These are phyloP conservation scores for Globisporangium viniferum DNA, from an alignment of 352 stramenopile species.

Conservation along the genomic window DNA sequence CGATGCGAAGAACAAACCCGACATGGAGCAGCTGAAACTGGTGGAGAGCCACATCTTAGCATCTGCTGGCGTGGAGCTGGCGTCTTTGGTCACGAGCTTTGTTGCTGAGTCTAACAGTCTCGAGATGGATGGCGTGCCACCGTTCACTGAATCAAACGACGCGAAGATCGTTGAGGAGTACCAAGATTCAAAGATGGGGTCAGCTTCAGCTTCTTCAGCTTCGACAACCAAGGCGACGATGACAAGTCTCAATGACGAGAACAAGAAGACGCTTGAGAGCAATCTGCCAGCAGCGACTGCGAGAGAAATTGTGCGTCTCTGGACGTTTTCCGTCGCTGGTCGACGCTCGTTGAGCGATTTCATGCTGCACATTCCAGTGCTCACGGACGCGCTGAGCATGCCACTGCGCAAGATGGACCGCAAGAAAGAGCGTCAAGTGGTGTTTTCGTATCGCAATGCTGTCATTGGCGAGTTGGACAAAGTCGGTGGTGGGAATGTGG, in stretches of 20 bases:
- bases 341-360: conserved; percentile 63
- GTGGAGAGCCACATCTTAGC: conserved; percentile 57
- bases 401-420: conserved; percentile 75
- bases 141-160: conserved; percentile 19
- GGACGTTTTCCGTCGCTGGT: conserved; percentile 62
- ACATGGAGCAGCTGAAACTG: conserved; percentile 44
- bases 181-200: background rate
- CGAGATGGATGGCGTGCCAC: conserved; percentile 47
- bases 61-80: conserved; percentile 46
- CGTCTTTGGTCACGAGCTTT: conserved; percentile 60
- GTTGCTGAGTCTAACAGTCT: conserved; percentile 60
- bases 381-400: conserved; percentile 68
- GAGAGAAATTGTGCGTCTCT: conserved; percentile 55
- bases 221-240: conserved; percentile 13
- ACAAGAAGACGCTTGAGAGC: conserved; percentile 67
- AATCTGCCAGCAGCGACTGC: conserved; percentile 45
- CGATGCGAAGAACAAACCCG: conserved; percentile 37
- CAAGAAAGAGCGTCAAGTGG: conserved; percentile 76
- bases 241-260: conserved; percentile 45
- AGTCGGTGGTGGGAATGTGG: conserved; percentile 21
- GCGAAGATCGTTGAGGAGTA: conserved; percentile 1
- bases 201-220: background rate
- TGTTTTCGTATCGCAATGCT: conserved; percentile 60
- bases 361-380: conserved; percentile 44
- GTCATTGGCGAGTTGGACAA: conserved; percentile 43